These are phyloP conservation scores for Auricularia sp. DNA, from an alignment of 768 basidiomycete genomes.

Conservation along the genomic window DNA sequence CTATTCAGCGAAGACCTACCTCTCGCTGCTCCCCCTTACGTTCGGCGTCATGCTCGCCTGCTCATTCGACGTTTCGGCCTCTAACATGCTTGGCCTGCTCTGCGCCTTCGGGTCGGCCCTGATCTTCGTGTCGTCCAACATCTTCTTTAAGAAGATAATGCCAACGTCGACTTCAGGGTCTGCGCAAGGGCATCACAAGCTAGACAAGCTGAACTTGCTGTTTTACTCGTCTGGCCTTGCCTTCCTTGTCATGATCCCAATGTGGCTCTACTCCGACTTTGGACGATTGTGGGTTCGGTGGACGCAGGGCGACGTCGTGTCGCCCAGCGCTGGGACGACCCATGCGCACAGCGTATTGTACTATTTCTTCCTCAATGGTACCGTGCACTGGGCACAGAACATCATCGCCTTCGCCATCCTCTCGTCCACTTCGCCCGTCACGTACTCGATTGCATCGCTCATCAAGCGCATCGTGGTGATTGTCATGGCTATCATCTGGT, in stretches of 20 bases:
- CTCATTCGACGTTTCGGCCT: slow-evolving; percentile 84
- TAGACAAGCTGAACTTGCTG: slow-evolving; percentile 94
- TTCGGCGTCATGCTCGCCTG: slow-evolving; percentile 96
- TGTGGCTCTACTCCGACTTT: slow-evolving; percentile 88
- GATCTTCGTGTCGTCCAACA: slow-evolving; percentile 95
- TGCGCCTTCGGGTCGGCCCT: slow-evolving; percentile 96
- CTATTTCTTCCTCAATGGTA: slow-evolving; percentile 88
- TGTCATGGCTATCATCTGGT: slow-evolving; percentile 96
- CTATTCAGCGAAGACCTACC: slow-evolving; percentile 84
- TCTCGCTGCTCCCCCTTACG: slow-evolving; percentile 89
- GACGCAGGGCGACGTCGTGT: slow-evolving; percentile 31
- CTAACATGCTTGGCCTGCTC: slow-evolving; percentile 76
- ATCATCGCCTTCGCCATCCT: slow-evolving; percentile 96
- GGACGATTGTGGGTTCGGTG: slow-evolving; percentile 44
- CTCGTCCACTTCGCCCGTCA: slow-evolving; percentile 92
- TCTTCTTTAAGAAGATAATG: slow-evolving; percentile 98
- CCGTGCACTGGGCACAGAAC: slow-evolving; percentile 94
- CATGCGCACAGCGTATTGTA: slow-evolving; percentile 57
- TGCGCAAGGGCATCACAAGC: slow-evolving; percentile 47
- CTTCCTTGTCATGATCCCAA: slow-evolving; percentile 90
- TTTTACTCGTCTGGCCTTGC: slow-evolving; percentile 92
- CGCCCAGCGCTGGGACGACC: slow-evolving; percentile 28
- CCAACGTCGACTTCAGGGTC: slow-evolving; percentile 37
- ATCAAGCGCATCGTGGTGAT: slow-evolving; percentile 98
- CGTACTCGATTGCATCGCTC: slow-evolving; percentile 96